Evolutionary conservation across 129 eudicot genomes (phyloP).

Genomic region (Flaveria brownii): DNA sequence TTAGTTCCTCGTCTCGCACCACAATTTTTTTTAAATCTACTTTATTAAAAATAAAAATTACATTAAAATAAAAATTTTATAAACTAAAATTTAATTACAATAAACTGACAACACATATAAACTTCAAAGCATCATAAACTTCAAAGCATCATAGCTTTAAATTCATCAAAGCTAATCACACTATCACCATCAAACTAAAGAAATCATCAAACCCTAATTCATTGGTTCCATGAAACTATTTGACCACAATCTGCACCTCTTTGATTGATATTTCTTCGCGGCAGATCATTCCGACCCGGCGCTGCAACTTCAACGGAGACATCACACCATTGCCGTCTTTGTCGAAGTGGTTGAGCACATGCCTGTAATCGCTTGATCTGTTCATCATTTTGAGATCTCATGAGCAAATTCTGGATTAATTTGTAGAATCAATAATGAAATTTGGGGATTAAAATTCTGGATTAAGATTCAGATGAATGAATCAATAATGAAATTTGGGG

Average conservation of each 20-base stretch:
- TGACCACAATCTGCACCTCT: background rate
- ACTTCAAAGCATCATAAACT: slow-evolving; percentile 34
- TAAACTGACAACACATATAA: background rate
- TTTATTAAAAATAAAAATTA: too few relatives aligned
- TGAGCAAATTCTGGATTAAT: background rate
- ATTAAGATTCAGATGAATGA: background rate
- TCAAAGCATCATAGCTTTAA: background rate
- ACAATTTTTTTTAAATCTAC: too few relatives aligned
- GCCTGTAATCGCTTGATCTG: slow-evolving; percentile 32
- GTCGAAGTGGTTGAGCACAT: slow-evolving; percentile 40
- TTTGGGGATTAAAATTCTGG: too few relatives aligned
- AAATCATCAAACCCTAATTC: slow-evolving; percentile 39
- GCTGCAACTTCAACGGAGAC: slow-evolving; percentile 27
- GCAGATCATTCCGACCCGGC: slow-evolving; percentile 7
- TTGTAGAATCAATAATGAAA: background rate
- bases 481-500: background rate
- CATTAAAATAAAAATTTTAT: too few relatives aligned
- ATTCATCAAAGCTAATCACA: slow-evolving; percentile 43
- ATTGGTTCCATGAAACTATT: background rate
- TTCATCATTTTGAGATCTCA: slow-evolving; percentile 13
- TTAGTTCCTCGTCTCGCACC: too few relatives aligned
- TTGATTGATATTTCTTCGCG: slow-evolving; percentile 20
- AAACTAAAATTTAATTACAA: background rate
- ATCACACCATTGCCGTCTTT: slow-evolving; percentile 29
- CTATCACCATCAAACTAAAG: slow-evolving; percentile 41